Evolutionary conservation across 2,329 filamentous ascomycete genomes (phyloP).

Genomic region (Ophiostoma piceae): DNA sequence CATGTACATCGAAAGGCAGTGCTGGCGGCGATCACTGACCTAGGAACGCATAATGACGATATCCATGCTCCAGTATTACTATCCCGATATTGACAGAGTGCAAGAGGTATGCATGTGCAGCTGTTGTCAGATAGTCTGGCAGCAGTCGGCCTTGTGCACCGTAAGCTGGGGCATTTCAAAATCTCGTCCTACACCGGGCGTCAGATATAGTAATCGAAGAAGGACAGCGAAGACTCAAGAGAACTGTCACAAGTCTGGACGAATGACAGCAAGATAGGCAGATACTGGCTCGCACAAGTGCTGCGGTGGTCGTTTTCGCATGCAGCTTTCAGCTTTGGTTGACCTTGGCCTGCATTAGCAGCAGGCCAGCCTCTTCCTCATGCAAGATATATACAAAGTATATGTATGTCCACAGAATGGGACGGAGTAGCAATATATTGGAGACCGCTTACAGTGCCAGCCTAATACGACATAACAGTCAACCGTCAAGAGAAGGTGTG

Average conservation of each 20-base stretch:
- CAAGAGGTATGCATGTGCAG: background rate
- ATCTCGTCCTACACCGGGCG: background rate
- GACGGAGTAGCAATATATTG: background rate
- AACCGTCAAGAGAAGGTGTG: background rate
- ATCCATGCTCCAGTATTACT: background rate
- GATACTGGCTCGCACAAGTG: background rate
- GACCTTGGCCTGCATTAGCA: background rate
- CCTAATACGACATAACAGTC: background rate
- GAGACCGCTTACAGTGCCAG: slow-evolving; percentile 1
- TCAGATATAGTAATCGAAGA: background rate
- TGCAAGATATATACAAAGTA: background rate
- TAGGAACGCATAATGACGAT: background rate
- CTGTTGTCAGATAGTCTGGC: background rate
- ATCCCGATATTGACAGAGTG: too few species aligned
- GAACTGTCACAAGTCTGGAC: background rate
- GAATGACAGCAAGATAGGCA: too few species aligned
- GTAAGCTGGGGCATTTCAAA: background rate
- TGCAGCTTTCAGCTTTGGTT: slow-evolving; percentile 3
- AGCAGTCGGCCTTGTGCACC: background rate
- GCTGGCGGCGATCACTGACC: background rate
- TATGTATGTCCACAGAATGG: background rate
- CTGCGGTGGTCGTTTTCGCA: background rate
- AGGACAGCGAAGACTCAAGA: background rate
- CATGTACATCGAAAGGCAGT: background rate
- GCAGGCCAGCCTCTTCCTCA: background rate